Base-by-base conservation (phyloP, 345 rosid species). In the Arabidopsis thaliana region DNA sequence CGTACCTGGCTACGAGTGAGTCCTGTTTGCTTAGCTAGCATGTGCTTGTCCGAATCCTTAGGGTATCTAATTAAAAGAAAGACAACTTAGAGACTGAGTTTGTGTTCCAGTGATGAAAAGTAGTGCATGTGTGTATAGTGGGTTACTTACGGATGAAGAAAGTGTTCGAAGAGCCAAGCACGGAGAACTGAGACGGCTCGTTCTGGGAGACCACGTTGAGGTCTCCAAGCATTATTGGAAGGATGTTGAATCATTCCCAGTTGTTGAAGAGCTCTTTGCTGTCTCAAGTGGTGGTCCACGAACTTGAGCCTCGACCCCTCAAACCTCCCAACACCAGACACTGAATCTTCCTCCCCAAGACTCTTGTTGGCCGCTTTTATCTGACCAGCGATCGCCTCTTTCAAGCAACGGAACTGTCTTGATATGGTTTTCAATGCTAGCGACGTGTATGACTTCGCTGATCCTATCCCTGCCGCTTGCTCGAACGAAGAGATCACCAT, bases 91-190 rank as follows among this genome's bases (percentile, higher is more conserved):
- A 60, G 51, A 52, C 55, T 50, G 40, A 59, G 13, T 65, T 59
- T 32, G 38, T 65, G n/a, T 20, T 34, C 12, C 46, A 49, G 59
- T 65, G 42, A 44, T 57, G 34, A 44, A 70, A 59, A 33, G 9
- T 14, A 59, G 30, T 13, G 13, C 11, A 62, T 33, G 11, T 33
- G 11, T 33, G 36, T 62, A 16, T 61, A 12, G 50, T 1, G 63
- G 36, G 65, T 62, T 52, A 68, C 89, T 83, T 85, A 94, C 98
- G 98, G 98, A 65, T 94, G 98, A 69, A 94, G 97, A 70, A 94
- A 94, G 88, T 94, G 97, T 66, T 94, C 98, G 37, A 94, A 94
- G 63, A 94, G 96, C 98, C 98, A 94, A 59, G 98, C 96, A 1
- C 98, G 93, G 72, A 94, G 98, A 30, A 94, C 92, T 0, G 98